Base-by-base conservation (phyloP, 495 filamentous ascomycete species). In the Podospora comata region DNA sequence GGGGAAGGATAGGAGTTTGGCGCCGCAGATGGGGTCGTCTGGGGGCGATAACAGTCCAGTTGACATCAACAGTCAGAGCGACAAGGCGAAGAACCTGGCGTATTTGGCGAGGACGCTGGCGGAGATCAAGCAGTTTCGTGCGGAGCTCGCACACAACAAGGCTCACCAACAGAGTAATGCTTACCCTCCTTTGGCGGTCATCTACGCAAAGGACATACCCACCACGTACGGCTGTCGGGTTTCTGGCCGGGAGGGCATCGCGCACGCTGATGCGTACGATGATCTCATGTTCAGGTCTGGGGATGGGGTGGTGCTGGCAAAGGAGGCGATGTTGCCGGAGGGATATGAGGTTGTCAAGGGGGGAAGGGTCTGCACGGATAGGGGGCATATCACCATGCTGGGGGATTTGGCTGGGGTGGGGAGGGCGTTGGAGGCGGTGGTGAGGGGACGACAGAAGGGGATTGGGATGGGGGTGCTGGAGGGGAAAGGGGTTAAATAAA, bases 261-360 rank as follows among this genome's bases (percentile, higher is more conserved):
- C 88, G 64, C 85, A 87, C 53, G 78, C 86, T 1, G 92, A 96
- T 78, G 89, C 89, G 2, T 98, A 96, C 74, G 94, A 97, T 69
- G 89, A 96, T 67, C 81, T 97, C 3, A 86, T 91, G 0, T 97
- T 97, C 78, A 90, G 89, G 0, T 89, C 87, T 48, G 94, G 94
- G 0, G 94, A 98, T 76, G 94, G 94, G 0, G 94, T 98, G 0
- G 92, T 93, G 74, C 82, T 98, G 18, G 92, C 94, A 0, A 83
- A 83, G 55, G 91, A 94, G 65, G 91, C 93, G 0, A 95, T 96
- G 93, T 75, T 96, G 68, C 94, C 94, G 1, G 77, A 82, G 5
- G 93, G 93, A 0, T 98, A 97, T 75, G 84, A 83, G 63, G 79
- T 89, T 64, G 90, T 87, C 2, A 85, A 81, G 67, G 87, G 88